phyloP scores from a whole-genome alignment of 371 early-diverging fungal genomes.

The Lichtheimia corymbifera region DNA sequence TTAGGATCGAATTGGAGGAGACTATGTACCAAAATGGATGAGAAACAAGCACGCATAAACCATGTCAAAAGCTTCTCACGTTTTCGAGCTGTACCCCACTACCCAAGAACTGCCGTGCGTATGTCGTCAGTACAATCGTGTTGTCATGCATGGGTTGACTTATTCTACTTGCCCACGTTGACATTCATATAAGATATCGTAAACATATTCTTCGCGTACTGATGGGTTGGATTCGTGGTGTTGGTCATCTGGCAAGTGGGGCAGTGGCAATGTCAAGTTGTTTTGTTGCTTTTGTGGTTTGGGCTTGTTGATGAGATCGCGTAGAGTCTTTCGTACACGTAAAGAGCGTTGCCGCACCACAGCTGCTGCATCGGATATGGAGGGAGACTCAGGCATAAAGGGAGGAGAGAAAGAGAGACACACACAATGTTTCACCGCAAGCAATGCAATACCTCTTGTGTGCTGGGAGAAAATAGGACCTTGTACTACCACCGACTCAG shows the following conservation, averaged over 20 bases:
- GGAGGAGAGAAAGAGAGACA: no score
- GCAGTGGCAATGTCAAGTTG: conserved; percentile 24
- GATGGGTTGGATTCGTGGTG: background rate
- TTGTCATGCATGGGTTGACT: background rate
- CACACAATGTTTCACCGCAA: no score
- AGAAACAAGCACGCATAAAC: background rate
- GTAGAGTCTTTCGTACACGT: conserved; percentile 31
- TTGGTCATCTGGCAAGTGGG: conserved; percentile 34
- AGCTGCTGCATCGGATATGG: no score
- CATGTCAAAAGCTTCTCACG: conserved; percentile 21
- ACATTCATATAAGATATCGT: conserved; percentile 54
- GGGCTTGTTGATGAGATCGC: conserved; percentile 36
- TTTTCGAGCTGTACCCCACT: conserved; percentile 63
- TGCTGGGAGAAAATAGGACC: no score
- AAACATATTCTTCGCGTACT: conserved; percentile 27
- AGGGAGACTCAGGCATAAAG: no score
- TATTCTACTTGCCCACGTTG: conserved; percentile 49
- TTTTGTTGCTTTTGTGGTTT: conserved; percentile 13
- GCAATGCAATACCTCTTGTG: no score
- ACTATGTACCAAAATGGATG: conserved; percentile 13
- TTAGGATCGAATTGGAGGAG: conserved; percentile 62
- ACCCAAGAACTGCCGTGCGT: conserved; percentile 42
- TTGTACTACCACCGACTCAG: no score
- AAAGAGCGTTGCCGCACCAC: conserved; percentile 26
- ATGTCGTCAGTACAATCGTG: background rate